Percentiles rank a stretch among this genome's conserved stretches.
These are phyloP conservation scores for Pelargonium nanum DNA, from an alignment of 345 rosid genomes.

Conservation along the genomic window DNA sequence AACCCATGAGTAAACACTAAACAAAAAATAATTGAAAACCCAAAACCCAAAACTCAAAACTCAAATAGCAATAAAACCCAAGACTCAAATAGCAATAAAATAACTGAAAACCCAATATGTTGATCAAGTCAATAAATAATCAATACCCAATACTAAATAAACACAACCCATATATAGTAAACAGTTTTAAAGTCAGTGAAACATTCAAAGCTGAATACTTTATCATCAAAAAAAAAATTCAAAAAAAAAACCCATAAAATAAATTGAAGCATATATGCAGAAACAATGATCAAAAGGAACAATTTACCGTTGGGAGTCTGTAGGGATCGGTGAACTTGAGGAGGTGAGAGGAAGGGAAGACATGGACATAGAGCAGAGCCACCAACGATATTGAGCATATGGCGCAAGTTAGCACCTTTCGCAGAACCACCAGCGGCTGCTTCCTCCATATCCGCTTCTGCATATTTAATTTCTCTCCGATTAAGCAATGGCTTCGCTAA, in stretches of 20 bases:
- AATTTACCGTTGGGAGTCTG: constrained; percentile 17
- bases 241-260: no score
- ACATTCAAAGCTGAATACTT: background rate
- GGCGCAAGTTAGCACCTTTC: constrained; percentile 51
- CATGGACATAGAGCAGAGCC: constrained; percentile 42
- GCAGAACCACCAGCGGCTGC: constrained; percentile 28
- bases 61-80: background rate
- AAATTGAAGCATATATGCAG: background rate
- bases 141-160: background rate
- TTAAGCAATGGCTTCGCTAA: background rate
- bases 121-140: background rate
- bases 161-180: background rate
- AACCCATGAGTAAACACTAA: background rate
- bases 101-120: background rate
- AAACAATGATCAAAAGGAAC: background rate
- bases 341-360: constrained; percentile 38
- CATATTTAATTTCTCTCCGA: constrained; percentile 8
- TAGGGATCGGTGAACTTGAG: constrained; percentile 33
- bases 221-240: background rate
- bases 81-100: background rate
- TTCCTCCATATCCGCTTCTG: constrained; percentile 36
- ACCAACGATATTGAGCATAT: constrained; percentile 39
- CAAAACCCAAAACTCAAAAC: background rate
- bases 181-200: background rate
- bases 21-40: no score